phyloP scores from a whole-genome alignment of 148 eudicot genomes.

The Simmondsia chinensis region DNA sequence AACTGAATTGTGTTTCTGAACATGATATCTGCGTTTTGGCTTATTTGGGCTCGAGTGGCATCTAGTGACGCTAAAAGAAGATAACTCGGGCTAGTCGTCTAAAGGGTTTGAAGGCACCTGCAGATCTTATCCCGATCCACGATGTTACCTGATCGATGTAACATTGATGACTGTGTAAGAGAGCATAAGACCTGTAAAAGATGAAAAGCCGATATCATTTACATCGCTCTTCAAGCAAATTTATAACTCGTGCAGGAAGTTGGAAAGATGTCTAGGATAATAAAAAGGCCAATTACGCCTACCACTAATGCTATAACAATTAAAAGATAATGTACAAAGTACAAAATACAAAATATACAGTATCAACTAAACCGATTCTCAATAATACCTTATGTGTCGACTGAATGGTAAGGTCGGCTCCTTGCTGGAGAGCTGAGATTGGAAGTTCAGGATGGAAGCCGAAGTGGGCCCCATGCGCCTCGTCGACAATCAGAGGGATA shows the following conservation, averaged over 20 bases:
- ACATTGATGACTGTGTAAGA: conserved; percentile 76
- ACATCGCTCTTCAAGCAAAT: no score
- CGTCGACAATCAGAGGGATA: conserved; percentile 66
- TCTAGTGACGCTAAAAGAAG: conserved; percentile 67
- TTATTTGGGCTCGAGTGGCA: conserved; percentile 58
- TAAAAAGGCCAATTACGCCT: no score
- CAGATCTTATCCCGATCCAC: conserved; percentile 45
- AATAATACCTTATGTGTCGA: conserved; percentile 85
- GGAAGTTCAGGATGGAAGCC: conserved; percentile 64
- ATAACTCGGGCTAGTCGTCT: conserved; percentile 71
- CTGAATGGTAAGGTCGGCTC: conserved; percentile 62
- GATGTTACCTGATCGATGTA: conserved; percentile 42
- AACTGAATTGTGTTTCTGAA: conserved; percentile 36
- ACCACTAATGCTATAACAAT: no score
- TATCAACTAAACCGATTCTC: no score
- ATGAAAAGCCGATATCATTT: no score
- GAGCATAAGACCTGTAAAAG: no score
- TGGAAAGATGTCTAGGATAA: no score
- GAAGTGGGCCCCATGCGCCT: conserved; percentile 87
- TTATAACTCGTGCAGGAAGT: no score
- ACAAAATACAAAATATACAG: no score
- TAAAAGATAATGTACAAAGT: no score
- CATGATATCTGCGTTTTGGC: conserved; percentile 20
- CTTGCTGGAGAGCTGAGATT: conserved; percentile 56
- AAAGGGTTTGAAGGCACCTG: conserved; percentile 71